These are phyloP conservation scores for Trichoderma sp. DNA, from an alignment of 2,329 filamentous ascomycete species.

Conservation along the genomic window DNA sequence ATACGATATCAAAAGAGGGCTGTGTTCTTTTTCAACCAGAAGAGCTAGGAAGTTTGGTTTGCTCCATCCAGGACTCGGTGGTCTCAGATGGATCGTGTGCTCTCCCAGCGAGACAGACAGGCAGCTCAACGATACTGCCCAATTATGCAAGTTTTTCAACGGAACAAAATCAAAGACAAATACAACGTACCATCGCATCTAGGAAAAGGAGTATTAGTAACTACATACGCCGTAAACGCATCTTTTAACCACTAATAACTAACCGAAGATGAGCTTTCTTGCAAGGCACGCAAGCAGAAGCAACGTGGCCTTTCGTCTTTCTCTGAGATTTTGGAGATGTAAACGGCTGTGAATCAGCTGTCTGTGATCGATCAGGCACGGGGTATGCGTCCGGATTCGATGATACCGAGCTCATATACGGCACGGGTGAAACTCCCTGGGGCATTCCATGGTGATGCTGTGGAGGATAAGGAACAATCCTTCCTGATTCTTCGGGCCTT, in stretches of 20 bases:
- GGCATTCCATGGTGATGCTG: conserved; percentile 21
- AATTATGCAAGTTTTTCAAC: neutral
- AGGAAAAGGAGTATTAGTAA: neutral
- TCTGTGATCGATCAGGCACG: conserved; percentile 32
- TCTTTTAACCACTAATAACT: conserved; percentile 23
- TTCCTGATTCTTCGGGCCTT: conserved; percentile 26
- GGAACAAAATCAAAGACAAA: neutral
- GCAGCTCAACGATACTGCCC: neutral
- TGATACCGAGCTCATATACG: conserved; percentile 25
- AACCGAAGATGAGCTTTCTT: conserved; percentile 77
- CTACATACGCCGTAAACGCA: neutral
- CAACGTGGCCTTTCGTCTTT: conserved; percentile 76
- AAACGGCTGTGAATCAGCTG: conserved; percentile 46
- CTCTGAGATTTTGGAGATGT: conserved; percentile 59
- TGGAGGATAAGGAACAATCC: conserved; percentile 27
- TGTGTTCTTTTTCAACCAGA: neutral
- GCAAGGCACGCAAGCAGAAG: conserved; percentile 80
- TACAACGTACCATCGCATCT: conserved; percentile 62
- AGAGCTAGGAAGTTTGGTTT: neutral
- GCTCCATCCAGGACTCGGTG: no score
- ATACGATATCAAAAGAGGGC: neutral
- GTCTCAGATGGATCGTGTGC: no score
- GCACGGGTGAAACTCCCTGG: conserved; percentile 17
- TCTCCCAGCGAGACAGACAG: neutral
- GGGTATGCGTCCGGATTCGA: conserved; percentile 25